Evolutionary conservation across 257 asterid species (phyloP).

Genomic region (Rehmannia glutinosa): DNA sequence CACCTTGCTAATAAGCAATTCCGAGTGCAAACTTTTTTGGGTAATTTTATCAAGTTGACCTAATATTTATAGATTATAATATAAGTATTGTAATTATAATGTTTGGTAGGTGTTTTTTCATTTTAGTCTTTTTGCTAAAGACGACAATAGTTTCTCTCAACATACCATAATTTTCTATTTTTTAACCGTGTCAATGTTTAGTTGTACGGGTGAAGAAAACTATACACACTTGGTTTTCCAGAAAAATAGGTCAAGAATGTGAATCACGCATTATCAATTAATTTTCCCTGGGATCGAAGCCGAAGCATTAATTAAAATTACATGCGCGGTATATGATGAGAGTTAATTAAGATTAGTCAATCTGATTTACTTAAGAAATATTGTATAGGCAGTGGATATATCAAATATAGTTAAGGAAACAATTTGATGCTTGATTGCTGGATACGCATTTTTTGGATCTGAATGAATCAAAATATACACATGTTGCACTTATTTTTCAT

Average conservation of each 20-base stretch:
- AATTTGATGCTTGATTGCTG: neutral
- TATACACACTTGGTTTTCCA: too few relatives aligned
- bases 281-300: neutral
- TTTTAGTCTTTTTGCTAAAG: too few relatives aligned
- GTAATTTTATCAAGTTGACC: too few relatives aligned
- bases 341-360: neutral
- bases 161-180: too few relatives aligned
- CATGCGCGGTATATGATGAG: neutral
- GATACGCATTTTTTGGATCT: slow-evolving; percentile 5
- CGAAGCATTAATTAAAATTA: neutral
- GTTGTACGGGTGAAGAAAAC: too few relatives aligned
- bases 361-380: neutral
- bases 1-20: too few relatives aligned
- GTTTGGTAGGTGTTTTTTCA: too few relatives aligned
- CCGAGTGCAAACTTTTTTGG: too few relatives aligned
- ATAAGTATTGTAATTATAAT: too few relatives aligned
- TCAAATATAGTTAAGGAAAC: neutral
- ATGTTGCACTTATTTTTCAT: neutral
- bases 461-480: neutral
- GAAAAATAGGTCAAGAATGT: neutral
- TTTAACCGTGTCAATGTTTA: too few relatives aligned
- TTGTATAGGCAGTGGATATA: neutral
- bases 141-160: too few relatives aligned
- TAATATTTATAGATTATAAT: too few relatives aligned
- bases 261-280: neutral